phyloP scores from a whole-genome alignment of 225 moss, liverwort and hornwort species.

The Ulota crispa region DNA sequence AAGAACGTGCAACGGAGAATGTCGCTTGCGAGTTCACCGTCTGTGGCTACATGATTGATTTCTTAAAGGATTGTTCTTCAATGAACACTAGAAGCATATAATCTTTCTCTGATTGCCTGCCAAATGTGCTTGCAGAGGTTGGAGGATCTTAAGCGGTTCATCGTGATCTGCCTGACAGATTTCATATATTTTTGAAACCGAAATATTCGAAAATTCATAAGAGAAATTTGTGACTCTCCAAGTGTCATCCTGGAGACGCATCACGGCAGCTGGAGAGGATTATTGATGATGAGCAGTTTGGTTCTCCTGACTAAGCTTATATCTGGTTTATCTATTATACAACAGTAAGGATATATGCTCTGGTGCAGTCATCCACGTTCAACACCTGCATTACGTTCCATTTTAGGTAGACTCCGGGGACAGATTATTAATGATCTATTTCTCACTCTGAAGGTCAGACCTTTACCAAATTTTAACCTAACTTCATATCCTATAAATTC shows the following conservation, averaged over 20 bases:
- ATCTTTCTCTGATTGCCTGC: not conserved
- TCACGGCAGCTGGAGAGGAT: not conserved
- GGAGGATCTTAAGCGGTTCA: not conserved
- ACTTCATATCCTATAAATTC: too few relatives aligned
- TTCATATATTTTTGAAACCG: not conserved
- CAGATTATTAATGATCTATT: too few relatives aligned
- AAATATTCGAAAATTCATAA: not conserved
- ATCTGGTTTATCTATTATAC: not conserved
- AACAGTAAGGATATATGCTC: not conserved
- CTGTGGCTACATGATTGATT: not conserved
- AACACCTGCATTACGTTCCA: not conserved
- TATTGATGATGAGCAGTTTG: not conserved
- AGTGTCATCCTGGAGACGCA: not conserved
- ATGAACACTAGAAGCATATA: not conserved
- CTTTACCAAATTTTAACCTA: too few relatives aligned
- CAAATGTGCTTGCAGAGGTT: not conserved
- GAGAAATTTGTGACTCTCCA: not conserved
- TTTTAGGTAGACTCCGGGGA: too few relatives aligned
- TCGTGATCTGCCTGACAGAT: not conserved
- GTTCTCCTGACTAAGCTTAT: not conserved
- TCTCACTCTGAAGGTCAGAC: too few relatives aligned
- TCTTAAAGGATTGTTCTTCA: not conserved
- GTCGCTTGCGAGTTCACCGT: not conserved
- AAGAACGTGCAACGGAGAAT: not conserved
- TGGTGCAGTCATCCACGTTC: not conserved